Percentiles rank a stretch among this genome's conserved stretches.
These are phyloP conservation scores for Chrysophaeum taylorii DNA, from an alignment of 352 stramenopile genomes.

Conservation along the genomic window DNA sequence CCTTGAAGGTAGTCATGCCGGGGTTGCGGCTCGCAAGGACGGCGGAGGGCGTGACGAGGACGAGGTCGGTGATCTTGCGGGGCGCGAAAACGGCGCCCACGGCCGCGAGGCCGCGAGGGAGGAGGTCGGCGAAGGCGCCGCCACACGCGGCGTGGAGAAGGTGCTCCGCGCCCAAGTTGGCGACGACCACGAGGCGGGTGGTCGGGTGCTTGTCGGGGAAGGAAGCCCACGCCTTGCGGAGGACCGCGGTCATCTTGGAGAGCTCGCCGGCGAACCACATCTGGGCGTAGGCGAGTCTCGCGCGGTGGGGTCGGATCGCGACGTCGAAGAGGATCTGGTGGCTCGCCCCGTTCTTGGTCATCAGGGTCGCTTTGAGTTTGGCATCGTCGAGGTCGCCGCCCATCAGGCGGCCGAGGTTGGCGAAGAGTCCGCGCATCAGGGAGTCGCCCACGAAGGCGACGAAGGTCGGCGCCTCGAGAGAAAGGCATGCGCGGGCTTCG, in stretches of 20 bases:
- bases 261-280: neutral
- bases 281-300: neutral
- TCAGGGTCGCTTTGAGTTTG: neutral
- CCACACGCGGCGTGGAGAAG: neutral
- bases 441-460: neutral
- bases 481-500: neutral
- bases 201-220: neutral
- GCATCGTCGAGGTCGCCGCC: neutral
- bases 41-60: neutral
- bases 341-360: neutral
- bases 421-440: neutral
- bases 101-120: neutral
- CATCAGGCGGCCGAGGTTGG: neutral
- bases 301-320: too few relatives aligned
- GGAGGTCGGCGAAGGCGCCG: neutral
- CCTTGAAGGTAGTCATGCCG: neutral
- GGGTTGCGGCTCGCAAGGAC: neutral
- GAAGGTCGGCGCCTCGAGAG: too few relatives aligned
- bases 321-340: neutral
- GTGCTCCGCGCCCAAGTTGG: conserved; percentile 7
- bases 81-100: neutral
- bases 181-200: neutral
- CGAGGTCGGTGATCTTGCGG: neutral
- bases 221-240: neutral
- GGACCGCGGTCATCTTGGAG: neutral